Evolutionary conservation across 2,329 filamentous ascomycete species (phyloP), one percentile per base, ranked within the genome.

Genomic region (Fusarium tanahbumbuense): DNA sequence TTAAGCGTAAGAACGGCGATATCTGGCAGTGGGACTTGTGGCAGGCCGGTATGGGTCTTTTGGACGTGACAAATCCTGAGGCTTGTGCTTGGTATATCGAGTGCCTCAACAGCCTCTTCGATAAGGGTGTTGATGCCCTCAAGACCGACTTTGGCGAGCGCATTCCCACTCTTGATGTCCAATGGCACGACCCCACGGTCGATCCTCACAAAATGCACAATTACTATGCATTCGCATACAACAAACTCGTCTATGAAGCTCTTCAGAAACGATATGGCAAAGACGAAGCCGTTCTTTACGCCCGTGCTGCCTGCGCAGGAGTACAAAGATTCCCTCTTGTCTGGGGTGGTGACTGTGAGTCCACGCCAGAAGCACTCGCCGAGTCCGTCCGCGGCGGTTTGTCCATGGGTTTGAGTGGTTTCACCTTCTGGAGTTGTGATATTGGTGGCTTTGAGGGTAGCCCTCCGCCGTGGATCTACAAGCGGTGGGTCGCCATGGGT

Each of bases 81-180:
- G 91, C 91, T 2, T 85, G 85, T 59, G 78, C 83, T 27, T 93
- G 91, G 91, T 93, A 89, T 73, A 82, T 83, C 20, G 78, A 77
- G 6, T 90, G 91, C 68, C 83, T 93, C 42, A 84, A 87, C 56
- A 83, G 83, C 5, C 84, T 93, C 5, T 90, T 92, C 70, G 88
- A 92, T 66, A 84, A 88, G 73, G 91, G 91, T 12, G 87, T 93
- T 56, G 90, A 93, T 76, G 85, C 86, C 60, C 88, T 93, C 83
- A 93, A 93, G 81, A 93, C 91, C 10, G 91, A 93, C 75, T 93
- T 93, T 77, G 91, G 90, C 57, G 91, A 93, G 80, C 85, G 91
- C 27, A 89, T 93, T 56, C 91, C 91, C 0, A 87, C 85, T 8
- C 83, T 85, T 50, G 88, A 91, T 70, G 87, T 92, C 8, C 83